A percentile compares a stretch with the other conserved stretches of the same genome.
phyloP scores from a whole-genome alignment of 2,329 filamentous ascomycete genomes.

The Helminthosporium solani region DNA sequence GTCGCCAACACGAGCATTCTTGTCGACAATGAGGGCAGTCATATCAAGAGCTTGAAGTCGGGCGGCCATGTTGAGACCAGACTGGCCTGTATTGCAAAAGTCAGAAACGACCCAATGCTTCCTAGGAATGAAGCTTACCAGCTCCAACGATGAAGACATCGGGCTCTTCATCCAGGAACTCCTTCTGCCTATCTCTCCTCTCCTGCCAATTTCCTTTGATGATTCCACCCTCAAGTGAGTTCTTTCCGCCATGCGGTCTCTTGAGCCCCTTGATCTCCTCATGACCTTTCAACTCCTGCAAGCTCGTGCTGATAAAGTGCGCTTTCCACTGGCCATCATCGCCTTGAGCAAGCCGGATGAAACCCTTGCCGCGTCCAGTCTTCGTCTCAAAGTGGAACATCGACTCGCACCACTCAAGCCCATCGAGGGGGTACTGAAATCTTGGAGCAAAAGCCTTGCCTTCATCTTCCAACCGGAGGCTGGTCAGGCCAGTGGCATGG shows the following conservation, averaged over 20 bases:
- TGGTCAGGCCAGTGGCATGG: constrained; percentile 42
- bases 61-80: constrained; percentile 37
- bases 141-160: constrained; percentile 61
- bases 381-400: constrained; percentile 58
- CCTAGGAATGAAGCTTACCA: too few species aligned
- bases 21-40: constrained; percentile 48
- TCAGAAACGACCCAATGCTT: too few species aligned
- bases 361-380: constrained; percentile 57
- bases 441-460: constrained; percentile 47
- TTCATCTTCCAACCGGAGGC: constrained; percentile 42
- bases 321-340: constrained; percentile 58
- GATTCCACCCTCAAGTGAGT: constrained; percentile 60
- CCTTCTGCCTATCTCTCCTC: constrained; percentile 32
- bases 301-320: constrained; percentile 62
- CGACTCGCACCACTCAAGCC: constrained; percentile 56
- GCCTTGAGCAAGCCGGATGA: constrained; percentile 53
- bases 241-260: constrained; percentile 60
- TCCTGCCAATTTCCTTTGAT: constrained; percentile 52
- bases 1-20: constrained; percentile 49
- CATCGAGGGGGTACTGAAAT: constrained; percentile 53
- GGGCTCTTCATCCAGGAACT: constrained; percentile 50
- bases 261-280: constrained; percentile 52
- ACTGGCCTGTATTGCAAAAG: constrained; percentile 31
- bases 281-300: constrained; percentile 56
- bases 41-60: constrained; percentile 45